A percentile compares a stretch with the other conserved stretches of the same genome.
Conservation (phyloP, 148 eudicot species). For the Fagopyrum homotropicum region DNA sequence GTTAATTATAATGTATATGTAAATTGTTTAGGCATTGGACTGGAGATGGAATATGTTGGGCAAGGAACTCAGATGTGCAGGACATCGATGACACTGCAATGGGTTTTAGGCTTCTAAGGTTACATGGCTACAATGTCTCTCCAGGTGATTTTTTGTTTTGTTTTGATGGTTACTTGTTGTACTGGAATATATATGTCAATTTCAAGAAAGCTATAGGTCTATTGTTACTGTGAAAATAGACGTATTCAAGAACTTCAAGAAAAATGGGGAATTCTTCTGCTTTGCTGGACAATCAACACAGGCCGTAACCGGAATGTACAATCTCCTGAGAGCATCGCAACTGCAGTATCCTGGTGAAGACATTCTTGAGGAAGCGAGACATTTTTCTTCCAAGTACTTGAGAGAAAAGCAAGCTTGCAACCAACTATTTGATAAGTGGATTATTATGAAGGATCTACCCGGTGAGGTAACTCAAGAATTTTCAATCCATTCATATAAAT, state of each 20-base stretch:
- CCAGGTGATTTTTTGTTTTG: slow-evolving; percentile 31
- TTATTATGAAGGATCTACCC: slow-evolving; percentile 50
- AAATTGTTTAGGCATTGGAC: slow-evolving; percentile 53
- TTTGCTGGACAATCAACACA: slow-evolving; percentile 68
- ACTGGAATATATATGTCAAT: no score
- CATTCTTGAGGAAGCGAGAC: slow-evolving; percentile 49
- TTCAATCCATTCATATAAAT: no score
- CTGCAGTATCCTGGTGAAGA: slow-evolving; percentile 52
- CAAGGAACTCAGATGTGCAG: slow-evolving; percentile 57
- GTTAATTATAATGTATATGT: background rate
- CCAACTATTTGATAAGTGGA: slow-evolving; percentile 65
- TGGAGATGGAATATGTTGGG: slow-evolving; percentile 81
- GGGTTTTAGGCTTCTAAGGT: slow-evolving; percentile 70
- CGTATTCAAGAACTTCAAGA: slow-evolving; percentile 61
- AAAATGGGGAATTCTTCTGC: slow-evolving; percentile 64
- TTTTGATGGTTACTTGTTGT: no score
- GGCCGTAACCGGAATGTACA: slow-evolving; percentile 77
- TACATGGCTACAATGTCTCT: slow-evolving; percentile 64
- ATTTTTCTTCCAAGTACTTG: slow-evolving; percentile 42
- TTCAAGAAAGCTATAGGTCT: no score
- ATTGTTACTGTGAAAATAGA: slow-evolving; percentile 23
- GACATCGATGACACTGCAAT: slow-evolving; percentile 93
- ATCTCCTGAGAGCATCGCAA: slow-evolving; percentile 62
- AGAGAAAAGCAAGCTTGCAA: slow-evolving; percentile 40
- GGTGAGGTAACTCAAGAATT: slow-evolving; percentile 45